Evolutionary conservation across 1,139 yeast species (phyloP).

Genomic region (Kodamaea arcana): DNA sequence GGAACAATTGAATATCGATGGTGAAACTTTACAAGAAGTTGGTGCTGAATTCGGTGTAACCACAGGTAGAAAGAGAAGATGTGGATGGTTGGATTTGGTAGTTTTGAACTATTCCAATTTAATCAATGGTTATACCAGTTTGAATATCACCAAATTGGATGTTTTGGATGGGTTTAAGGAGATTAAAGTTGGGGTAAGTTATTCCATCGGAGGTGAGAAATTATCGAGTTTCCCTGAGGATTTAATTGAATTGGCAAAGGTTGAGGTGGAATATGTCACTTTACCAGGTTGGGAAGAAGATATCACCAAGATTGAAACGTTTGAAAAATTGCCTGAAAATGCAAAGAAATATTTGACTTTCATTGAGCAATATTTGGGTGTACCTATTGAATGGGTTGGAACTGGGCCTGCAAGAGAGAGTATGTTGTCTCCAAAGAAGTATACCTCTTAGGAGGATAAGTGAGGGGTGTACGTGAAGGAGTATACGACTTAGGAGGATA

Average conservation of each 20-base stretch:
- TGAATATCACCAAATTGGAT: conserved; percentile 93
- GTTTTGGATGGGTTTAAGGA: conserved; percentile 87
- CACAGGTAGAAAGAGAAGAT: conserved; percentile 98
- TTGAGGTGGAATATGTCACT: conserved; percentile 85
- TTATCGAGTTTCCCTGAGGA: conserved; percentile 90
- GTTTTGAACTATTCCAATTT: conserved; percentile 85
- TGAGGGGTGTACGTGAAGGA: no score
- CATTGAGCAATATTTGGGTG: conserved; percentile 79
- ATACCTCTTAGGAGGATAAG: no score
- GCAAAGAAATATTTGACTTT: conserved; percentile 79
- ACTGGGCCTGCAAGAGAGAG: conserved; percentile 96
- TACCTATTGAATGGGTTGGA: conserved; percentile 95
- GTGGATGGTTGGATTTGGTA: conserved; percentile 98
- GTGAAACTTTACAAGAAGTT: conserved; percentile 81
- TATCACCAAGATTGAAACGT: conserved; percentile 67
- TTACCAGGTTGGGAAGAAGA: conserved; percentile 93
- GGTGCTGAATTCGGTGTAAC: conserved; percentile 98
- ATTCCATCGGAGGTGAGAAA: conserved; percentile 70
- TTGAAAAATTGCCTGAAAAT: conserved; percentile 78
- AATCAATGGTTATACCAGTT: conserved; percentile 91
- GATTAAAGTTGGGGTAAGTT: conserved; percentile 81
- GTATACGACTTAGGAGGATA: no score
- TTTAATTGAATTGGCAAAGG: conserved; percentile 71
- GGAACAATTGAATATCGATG: conserved; percentile 84
- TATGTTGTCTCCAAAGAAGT: no score